These are phyloP conservation scores for Fonsecaea multimorphosa DNA, from an alignment of 2,329 filamentous ascomycete genomes.

Conservation along the genomic window DNA sequence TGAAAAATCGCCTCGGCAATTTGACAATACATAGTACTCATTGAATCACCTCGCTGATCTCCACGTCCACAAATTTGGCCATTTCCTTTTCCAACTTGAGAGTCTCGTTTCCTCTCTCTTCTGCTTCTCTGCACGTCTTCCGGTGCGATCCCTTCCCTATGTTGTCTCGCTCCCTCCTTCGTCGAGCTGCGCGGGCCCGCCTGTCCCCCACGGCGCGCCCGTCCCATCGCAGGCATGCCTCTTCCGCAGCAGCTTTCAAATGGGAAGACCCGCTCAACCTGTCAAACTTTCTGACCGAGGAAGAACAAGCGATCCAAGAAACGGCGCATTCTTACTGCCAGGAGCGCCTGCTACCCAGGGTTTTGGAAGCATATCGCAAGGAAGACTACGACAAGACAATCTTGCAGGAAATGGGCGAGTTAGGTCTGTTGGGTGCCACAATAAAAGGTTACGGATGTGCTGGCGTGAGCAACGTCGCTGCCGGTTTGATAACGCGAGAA, in stretches of 20 bases:
- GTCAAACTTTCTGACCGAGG: slow-evolving; percentile 80
- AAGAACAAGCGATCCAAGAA: slow-evolving; percentile 87
- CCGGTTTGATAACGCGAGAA: slow-evolving; percentile 86
- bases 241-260: slow-evolving; percentile 65
- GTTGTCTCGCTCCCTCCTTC: slow-evolving; percentile 31
- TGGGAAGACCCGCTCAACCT: slow-evolving; percentile 88
- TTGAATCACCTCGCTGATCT: slow-evolving; percentile 15
- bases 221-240: slow-evolving; percentile 34
- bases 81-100: neutral
- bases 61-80: neutral
- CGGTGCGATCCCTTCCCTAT: slow-evolving; percentile 14
- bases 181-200: slow-evolving; percentile 31
- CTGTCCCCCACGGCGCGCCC: slow-evolving; percentile 5
- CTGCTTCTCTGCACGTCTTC: neutral
- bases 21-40: neutral
- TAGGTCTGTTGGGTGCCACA: slow-evolving; percentile 84
- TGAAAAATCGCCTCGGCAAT: slow-evolving; percentile 16
- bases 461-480: slow-evolving; percentile 83
- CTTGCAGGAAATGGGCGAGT: slow-evolving; percentile 87
- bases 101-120: neutral
- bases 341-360: slow-evolving; percentile 81
- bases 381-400: slow-evolving; percentile 87
- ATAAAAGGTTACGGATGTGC: slow-evolving; percentile 89
- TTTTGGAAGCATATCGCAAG: slow-evolving; percentile 85
- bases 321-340: slow-evolving; percentile 95